Evolutionary conservation across 192 early-diverging fungal species (phyloP), one percentile per base, ranked within the genome.

Genomic region (Umbelopsis ramanniana): DNA sequence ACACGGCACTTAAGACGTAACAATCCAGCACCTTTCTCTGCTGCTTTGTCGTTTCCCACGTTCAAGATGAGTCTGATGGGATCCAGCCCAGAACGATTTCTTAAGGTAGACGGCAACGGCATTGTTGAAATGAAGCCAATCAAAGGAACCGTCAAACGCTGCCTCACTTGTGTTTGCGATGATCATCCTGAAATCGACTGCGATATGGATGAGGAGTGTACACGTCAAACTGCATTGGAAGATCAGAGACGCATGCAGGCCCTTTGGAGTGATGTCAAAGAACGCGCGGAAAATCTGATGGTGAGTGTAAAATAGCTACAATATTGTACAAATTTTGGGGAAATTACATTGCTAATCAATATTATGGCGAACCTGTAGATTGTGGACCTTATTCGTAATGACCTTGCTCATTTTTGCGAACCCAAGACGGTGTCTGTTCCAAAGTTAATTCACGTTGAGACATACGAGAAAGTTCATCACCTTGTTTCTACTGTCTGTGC

Each of bases 201-300:
- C 38, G 73, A 78, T 45, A 54, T 52, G 12, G 74, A 71, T 8
- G 70, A 68, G 9, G 22, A 57, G 4, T 88, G 86, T 60, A 71
- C 77, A 48, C 63, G 76, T 12, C 72, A 53, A 0, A 73, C 68
- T 48, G 48, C 45, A 22, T 37, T 74, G 26, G 83, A 86, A 40
- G 76, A 85, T 47, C 68, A 85, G 47, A 29, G 53, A 37, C 71
- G 88, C 4, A 75, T 84, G 35, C 63, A 78, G 14, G 74, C 43
- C 0, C 73, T 99, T 46, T 85, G 80, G 40, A 72, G 72, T 17
- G 88, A 91, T 79, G 88, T 93, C 68, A 99, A 99, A 81, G 95
- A 98, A 76, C 88, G 94, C 2, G 93, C 95, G 0, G 97, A 99
- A 74, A 99, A 99, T 79, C 79, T 99, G 53, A 99, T 99, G 97